Percentiles rank a stretch among this genome's conserved stretches.
Evolutionary conservation across 2,329 filamentous ascomycete genomes (phyloP).

Genomic region (Aureobasidium mangrovei): DNA sequence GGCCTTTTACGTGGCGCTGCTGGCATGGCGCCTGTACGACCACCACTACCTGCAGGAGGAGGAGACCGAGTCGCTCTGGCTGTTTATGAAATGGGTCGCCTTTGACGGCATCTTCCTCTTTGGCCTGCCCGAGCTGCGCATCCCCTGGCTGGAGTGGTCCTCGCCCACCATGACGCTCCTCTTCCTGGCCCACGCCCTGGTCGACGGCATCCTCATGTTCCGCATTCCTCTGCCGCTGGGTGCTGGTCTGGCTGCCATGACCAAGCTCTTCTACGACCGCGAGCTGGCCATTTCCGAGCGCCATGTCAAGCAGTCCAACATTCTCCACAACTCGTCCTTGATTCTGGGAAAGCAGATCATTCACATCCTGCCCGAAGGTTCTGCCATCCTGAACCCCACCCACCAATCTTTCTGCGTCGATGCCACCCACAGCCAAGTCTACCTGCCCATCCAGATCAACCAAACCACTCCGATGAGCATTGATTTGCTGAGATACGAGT

Average conservation of each 20-base stretch:
- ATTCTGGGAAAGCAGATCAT: constrained; percentile 96
- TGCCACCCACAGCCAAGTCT: constrained; percentile 49
- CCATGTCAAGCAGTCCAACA: constrained; percentile 76
- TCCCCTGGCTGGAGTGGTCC: constrained; percentile 94
- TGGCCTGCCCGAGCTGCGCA: constrained; percentile 74
- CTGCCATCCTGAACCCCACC: constrained; percentile 79
- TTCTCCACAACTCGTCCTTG: constrained; percentile 84
- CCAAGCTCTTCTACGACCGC: constrained; percentile 80
- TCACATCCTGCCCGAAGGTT: constrained; percentile 89
- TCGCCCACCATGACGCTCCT: constrained; percentile 62
- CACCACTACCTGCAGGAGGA: constrained; percentile 70
- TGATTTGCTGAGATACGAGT: constrained; percentile 77
- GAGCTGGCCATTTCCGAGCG: constrained; percentile 91
- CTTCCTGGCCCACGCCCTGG: constrained; percentile 61
- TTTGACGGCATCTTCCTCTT: constrained; percentile 84
- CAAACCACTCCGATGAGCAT: constrained; percentile 83
- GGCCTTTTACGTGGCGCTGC: constrained; percentile 65
- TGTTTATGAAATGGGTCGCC: constrained; percentile 88
- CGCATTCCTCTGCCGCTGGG: constrained; percentile 71
- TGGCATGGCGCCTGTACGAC: constrained; percentile 81
- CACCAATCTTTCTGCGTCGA: constrained; percentile 74
- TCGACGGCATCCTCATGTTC: constrained; percentile 88
- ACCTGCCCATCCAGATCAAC: constrained; percentile 84
- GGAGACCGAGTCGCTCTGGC: constrained; percentile 76
- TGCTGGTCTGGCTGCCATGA: constrained; percentile 61